These are phyloP conservation scores for Plenodomus biglobosus DNA, from an alignment of 2,329 filamentous ascomycete genomes.

Conservation along the genomic window DNA sequence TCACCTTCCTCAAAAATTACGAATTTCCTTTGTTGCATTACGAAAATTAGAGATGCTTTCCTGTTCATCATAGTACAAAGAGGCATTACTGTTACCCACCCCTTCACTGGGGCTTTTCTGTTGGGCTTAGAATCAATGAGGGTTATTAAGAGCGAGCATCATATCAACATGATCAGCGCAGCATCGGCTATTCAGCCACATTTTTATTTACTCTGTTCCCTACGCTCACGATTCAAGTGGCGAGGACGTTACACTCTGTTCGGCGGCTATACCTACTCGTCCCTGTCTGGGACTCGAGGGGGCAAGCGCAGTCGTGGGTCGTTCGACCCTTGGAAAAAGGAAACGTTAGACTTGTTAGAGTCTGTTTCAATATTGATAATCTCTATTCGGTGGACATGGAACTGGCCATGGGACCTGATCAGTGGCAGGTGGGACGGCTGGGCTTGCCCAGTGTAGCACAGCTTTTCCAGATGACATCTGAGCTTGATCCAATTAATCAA, in stretches of 20 bases:
- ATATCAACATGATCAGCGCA: constrained; percentile 28
- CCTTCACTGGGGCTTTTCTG: constrained; percentile 27
- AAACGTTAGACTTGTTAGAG: constrained; percentile 11
- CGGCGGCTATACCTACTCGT: constrained; percentile 36
- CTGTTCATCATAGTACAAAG: constrained; percentile 13
- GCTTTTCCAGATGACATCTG: constrained; percentile 32
- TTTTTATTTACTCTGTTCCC: constrained; percentile 16
- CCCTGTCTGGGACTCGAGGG: constrained; percentile 23
- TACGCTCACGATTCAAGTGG: constrained; percentile 25
- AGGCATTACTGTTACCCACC: constrained; percentile 14
- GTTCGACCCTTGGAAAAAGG: constrained; percentile 14
- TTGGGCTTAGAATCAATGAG: constrained; percentile 17
- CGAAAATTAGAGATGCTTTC: constrained; percentile 25
- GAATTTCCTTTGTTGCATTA: constrained; percentile 40
- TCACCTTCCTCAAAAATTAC: constrained; percentile 32
- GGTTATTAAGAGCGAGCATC: constrained; percentile 22
- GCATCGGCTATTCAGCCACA: constrained; percentile 39
- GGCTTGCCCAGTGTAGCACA: constrained; percentile 5
- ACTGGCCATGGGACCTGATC: constrained; percentile 15
- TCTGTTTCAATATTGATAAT: constrained; percentile 24
- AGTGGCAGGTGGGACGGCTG: constrained; percentile 17
- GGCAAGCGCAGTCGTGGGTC: constrained; percentile 37
- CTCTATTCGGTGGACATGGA: constrained; percentile 18
- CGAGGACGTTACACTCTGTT: constrained; percentile 27
- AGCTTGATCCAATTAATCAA: constrained; percentile 4